A percentile compares a stretch with the other conserved stretches of the same genome.
These are phyloP conservation scores for Kazachstania taianensis DNA, from an alignment of 805 yeast genomes.

Conservation along the genomic window DNA sequence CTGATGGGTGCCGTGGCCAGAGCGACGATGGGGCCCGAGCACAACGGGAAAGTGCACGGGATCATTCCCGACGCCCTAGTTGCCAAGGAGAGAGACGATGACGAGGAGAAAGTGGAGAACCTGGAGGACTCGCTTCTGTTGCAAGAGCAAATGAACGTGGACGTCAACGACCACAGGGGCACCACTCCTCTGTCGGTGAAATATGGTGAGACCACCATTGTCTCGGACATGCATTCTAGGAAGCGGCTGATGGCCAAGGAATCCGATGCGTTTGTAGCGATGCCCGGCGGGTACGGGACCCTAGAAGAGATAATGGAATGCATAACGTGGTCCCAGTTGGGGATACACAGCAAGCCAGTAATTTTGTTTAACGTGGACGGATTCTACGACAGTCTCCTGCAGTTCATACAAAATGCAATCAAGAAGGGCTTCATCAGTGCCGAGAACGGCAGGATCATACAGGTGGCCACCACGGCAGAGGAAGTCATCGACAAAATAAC, in stretches of 20 bases:
- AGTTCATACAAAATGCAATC: conserved; percentile 51
- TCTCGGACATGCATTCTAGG: conserved; percentile 82
- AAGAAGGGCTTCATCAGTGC: conserved; percentile 56
- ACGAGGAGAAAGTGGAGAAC: conserved; percentile 7
- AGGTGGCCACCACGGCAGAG: conserved; percentile 56
- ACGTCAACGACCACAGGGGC: conserved; percentile 56
- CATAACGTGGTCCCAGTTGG: conserved; percentile 84
- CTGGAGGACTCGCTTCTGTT: neutral
- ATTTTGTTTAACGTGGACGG: conserved; percentile 72
- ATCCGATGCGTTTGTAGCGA: conserved; percentile 77
- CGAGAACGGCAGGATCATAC: conserved; percentile 57
- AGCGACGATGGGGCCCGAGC: conserved; percentile 38
- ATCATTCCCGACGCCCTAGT: conserved; percentile 80
- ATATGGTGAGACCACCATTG: conserved; percentile 74
- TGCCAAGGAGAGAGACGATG: conserved; percentile 52
- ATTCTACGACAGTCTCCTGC: conserved; percentile 60
- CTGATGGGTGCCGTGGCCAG: conserved; percentile 71
- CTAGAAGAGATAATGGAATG: conserved; percentile 84
- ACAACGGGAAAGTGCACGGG: conserved; percentile 64
- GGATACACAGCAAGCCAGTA: conserved; percentile 75
- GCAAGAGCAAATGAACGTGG: conserved; percentile 35
- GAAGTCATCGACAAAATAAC: conserved; percentile 58
- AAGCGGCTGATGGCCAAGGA: conserved; percentile 79
- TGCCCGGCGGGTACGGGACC: conserved; percentile 91
- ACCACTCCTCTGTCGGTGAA: conserved; percentile 44